phyloP scores from a whole-genome alignment of 208 protist genomes.

The Trichomonas gallinae region DNA sequence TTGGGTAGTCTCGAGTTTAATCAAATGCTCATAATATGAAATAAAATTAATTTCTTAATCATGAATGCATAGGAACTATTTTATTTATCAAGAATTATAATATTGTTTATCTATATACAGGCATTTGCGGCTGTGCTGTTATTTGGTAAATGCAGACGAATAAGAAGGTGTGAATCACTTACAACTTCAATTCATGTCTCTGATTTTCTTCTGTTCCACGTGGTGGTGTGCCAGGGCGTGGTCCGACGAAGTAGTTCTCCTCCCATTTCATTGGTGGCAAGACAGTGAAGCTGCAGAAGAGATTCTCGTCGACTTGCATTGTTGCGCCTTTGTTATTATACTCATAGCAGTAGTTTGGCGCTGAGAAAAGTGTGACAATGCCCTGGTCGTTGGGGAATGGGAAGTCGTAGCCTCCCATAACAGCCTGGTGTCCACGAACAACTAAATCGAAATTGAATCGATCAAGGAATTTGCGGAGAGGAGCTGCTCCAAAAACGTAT shows the following conservation, averaged over 20 bases:
- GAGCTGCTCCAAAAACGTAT: slow-evolving; percentile 58
- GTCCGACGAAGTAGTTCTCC: neutral
- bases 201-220: neutral
- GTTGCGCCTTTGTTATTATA: slow-evolving; percentile 22
- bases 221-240: slow-evolving; percentile 11
- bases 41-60: no score
- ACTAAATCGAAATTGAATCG: neutral
- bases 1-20: no score
- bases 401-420: slow-evolving; percentile 19
- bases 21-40: no score
- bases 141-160: no score
- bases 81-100: no score
- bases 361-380: slow-evolving; percentile 23
- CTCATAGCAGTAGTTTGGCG: slow-evolving; percentile 24
- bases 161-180: neutral
- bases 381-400: slow-evolving; percentile 57
- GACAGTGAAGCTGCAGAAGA: neutral
- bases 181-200: neutral
- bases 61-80: no score
- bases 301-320: slow-evolving; percentile 19
- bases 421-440: neutral
- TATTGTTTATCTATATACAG: no score
- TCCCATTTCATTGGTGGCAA: neutral
- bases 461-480: neutral
- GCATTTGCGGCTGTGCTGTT: no score